phyloP scores from a whole-genome alignment of 2,329 filamentous ascomycete genomes.

The Monilinia polystroma region DNA sequence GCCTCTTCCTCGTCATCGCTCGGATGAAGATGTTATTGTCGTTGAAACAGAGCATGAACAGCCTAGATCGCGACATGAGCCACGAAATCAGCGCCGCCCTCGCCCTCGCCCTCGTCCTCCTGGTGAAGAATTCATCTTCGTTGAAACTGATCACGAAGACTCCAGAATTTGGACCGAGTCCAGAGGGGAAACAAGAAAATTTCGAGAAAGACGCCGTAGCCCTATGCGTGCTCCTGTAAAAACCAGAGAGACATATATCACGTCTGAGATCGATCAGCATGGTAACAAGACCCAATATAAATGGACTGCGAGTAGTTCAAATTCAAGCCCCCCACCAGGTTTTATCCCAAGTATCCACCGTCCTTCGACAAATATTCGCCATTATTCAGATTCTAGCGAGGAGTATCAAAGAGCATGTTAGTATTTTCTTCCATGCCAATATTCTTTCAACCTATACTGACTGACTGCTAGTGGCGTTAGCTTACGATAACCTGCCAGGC shows the following conservation, averaged over 20 bases:
- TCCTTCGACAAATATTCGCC: background rate
- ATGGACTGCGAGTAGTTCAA: slow-evolving; percentile 10
- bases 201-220: background rate
- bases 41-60: slow-evolving; percentile 5
- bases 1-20: background rate
- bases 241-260: slow-evolving; percentile 10
- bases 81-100: background rate
- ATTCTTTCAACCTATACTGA: background rate
- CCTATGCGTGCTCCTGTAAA: background rate
- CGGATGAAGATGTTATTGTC: background rate
- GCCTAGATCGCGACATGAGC: background rate
- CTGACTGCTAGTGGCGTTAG: background rate
- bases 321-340: background rate
- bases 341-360: background rate
- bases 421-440: background rate
- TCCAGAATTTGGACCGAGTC: background rate
- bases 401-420: slow-evolving; percentile 12
- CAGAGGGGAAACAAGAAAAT: background rate
- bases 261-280: slow-evolving; percentile 5
- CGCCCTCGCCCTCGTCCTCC: background rate
- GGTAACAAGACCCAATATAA: background rate
- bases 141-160: background rate
- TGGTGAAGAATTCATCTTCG: background rate
- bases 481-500: slow-evolving; percentile 5
- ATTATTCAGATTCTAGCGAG: slow-evolving; percentile 9